phyloP scores from a whole-genome alignment of 2,329 filamentous ascomycete species.

The Bipolaris victoriae region DNA sequence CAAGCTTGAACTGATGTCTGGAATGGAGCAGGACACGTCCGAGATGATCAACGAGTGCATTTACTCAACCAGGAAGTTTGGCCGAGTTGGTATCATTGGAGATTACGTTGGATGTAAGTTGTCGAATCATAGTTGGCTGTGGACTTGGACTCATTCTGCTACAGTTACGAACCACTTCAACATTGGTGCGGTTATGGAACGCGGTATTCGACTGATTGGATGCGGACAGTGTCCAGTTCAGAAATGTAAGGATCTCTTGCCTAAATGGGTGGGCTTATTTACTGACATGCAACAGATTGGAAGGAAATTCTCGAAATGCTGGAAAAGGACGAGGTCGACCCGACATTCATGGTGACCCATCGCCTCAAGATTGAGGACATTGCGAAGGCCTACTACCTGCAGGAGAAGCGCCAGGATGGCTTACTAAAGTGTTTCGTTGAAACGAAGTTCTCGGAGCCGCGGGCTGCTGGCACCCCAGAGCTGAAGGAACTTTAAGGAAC shows the following conservation, averaged over 20 bases:
- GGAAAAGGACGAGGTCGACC: slow-evolving; percentile 71
- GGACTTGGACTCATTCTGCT: background rate
- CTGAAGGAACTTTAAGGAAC: slow-evolving; percentile 46
- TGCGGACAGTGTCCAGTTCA: slow-evolving; percentile 76
- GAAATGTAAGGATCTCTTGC: slow-evolving; percentile 53
- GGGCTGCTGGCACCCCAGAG: slow-evolving; percentile 57
- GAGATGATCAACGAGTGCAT: slow-evolving; percentile 83
- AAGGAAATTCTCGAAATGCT: slow-evolving; percentile 73
- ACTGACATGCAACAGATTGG: slow-evolving; percentile 62
- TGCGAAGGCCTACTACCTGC: slow-evolving; percentile 59
- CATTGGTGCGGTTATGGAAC: slow-evolving; percentile 82
- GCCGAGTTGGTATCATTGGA: slow-evolving; percentile 77
- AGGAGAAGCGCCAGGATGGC: slow-evolving; percentile 72
- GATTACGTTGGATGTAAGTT: slow-evolving; percentile 61
- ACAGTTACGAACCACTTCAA: slow-evolving; percentile 77
- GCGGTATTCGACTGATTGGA: slow-evolving; percentile 76
- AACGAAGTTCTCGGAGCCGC: slow-evolving; percentile 55
- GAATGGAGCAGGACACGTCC: slow-evolving; percentile 81
- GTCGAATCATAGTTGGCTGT: background rate
- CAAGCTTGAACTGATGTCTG: slow-evolving; percentile 64
- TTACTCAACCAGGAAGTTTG: slow-evolving; percentile 70
- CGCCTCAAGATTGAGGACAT: slow-evolving; percentile 63
- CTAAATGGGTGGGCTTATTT: too few relatives aligned
- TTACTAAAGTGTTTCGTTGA: slow-evolving; percentile 81
- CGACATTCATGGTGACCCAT: slow-evolving; percentile 80